phyloP scores from a whole-genome alignment of 78 protist species.

The Dictyostelium firmibasis region DNA sequence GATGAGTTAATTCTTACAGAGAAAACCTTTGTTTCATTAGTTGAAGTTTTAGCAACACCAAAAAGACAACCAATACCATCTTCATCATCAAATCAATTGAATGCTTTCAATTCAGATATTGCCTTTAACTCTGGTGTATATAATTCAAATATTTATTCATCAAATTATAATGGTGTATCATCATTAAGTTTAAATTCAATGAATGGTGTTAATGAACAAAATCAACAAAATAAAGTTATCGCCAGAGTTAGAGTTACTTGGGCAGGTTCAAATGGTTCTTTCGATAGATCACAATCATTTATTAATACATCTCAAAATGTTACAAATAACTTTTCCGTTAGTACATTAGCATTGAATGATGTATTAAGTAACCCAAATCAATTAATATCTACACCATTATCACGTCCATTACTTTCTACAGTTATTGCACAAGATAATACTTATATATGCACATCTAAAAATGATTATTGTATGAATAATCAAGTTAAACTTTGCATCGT shows the following conservation, averaged over 20 bases:
- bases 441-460: neutral
- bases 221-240: neutral
- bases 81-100: neutral
- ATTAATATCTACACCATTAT: neutral
- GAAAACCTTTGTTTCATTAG: neutral
- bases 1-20: slow-evolving; percentile 30
- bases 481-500: slow-evolving; percentile 68
- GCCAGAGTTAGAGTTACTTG: slow-evolving; percentile 31
- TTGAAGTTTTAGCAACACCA: neutral
- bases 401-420: neutral
- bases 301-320: neutral
- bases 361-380: neutral
- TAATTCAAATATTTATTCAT: neutral
- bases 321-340: neutral
- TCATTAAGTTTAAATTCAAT: neutral
- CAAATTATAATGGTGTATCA: slow-evolving; percentile 13
- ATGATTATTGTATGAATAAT: slow-evolving; percentile 48
- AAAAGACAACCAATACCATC: neutral
- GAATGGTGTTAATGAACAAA: neutral
- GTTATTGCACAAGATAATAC: slow-evolving; percentile 1
- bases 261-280: neutral
- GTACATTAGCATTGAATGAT: neutral
- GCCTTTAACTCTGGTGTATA: neutral
- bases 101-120: neutral
- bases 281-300: neutral